Evolutionary conservation across 1,139 yeast genomes (phyloP).

Genomic region (Saccharomyces hybrid): DNA sequence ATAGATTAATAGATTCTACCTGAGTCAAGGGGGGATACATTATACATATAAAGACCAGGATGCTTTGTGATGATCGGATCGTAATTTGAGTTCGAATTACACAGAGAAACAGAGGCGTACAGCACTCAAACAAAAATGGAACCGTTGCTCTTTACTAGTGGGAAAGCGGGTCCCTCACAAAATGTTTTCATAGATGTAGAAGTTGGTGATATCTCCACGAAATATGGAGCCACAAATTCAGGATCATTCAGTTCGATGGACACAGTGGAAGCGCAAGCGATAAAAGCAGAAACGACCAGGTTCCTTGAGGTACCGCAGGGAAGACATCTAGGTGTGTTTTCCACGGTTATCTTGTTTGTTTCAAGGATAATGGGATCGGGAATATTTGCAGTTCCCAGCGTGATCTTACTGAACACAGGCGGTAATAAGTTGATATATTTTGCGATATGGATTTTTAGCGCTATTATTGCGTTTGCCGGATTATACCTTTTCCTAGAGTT

Average conservation of each 20-base stretch:
- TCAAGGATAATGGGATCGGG: slow-evolving; percentile 74
- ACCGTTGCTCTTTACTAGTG: neutral
- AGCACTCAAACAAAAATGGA: neutral
- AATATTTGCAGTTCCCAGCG: slow-evolving; percentile 65
- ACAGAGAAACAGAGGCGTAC: neutral
- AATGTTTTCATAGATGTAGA: neutral
- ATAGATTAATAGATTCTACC: neutral
- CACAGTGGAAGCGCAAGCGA: slow-evolving; percentile 7
- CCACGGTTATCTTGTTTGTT: slow-evolving; percentile 55
- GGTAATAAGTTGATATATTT: slow-evolving; percentile 55
- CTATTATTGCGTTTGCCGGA: slow-evolving; percentile 56
- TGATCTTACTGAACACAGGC: slow-evolving; percentile 59
- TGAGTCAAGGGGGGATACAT: neutral
- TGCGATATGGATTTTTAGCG: slow-evolving; percentile 54
- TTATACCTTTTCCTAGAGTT: slow-evolving; percentile 57
- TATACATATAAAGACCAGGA: neutral
- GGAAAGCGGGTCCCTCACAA: neutral
- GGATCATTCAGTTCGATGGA: slow-evolving; percentile 6
- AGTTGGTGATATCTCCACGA: neutral
- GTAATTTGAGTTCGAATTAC: neutral
- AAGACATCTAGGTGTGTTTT: slow-evolving; percentile 59
- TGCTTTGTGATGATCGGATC: neutral
- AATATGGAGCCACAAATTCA: neutral
- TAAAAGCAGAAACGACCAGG: slow-evolving; percentile 16
- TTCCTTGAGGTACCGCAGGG: slow-evolving; percentile 58